Percentiles rank a stretch among this genome's conserved stretches.
Conservation (phyloP, 192 early-diverging fungal genomes). For the Coemansia guatemalensis region DNA sequence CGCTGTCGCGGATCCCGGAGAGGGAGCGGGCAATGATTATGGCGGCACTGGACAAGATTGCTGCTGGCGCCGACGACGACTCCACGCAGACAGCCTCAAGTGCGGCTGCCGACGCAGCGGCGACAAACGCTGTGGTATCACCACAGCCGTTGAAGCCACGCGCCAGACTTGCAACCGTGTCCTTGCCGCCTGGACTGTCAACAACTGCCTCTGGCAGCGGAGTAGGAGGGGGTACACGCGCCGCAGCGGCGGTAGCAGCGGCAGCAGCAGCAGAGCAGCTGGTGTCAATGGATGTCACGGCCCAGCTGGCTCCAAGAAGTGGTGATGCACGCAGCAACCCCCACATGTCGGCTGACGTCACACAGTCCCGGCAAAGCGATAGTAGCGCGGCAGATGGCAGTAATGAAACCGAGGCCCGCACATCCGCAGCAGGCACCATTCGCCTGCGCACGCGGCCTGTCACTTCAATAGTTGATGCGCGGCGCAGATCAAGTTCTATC, state of each 20-base stretch:
- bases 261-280: constrained; percentile 17
- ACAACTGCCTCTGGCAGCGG: background rate
- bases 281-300: background rate
- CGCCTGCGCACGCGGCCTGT: constrained; percentile 48
- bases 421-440: constrained; percentile 21
- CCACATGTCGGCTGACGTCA: background rate
- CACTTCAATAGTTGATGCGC: constrained; percentile 28
- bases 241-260: constrained; percentile 20
- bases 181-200: constrained; percentile 9
- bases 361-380: background rate
- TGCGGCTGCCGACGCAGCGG: background rate
- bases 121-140: constrained; percentile 2
- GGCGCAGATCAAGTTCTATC: constrained; percentile 22
- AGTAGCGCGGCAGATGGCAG: background rate
- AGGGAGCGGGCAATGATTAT: constrained; percentile 40
- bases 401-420: background rate
- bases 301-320: background rate
- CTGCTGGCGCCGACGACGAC: constrained; percentile 9
- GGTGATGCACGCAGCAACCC: background rate
- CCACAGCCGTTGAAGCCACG: constrained; percentile 10
- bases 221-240: constrained; percentile 20
- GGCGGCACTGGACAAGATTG: constrained; percentile 33
- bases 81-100: background rate
- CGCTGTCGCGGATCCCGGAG: constrained; percentile 42
- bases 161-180: constrained; percentile 9